Conservation (phyloP, 345 rosid species). For the Abelmoschus esculentus region DNA sequence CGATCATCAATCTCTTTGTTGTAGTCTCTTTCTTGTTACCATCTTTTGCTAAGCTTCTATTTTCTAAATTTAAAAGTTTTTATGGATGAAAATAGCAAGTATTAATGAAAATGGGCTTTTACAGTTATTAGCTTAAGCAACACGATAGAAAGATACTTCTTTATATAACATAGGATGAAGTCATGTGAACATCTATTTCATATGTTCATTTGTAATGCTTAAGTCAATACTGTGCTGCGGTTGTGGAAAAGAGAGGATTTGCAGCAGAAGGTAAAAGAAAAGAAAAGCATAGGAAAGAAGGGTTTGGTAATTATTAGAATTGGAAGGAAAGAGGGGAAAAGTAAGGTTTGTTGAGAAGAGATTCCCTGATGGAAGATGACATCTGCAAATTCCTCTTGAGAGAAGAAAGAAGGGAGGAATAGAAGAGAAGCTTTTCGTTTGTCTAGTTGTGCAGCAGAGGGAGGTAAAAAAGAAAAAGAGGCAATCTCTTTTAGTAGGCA, state of each 20-base stretch:
- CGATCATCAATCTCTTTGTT: not conserved
- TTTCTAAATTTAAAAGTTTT: not conserved
- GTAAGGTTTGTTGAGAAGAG: conserved; percentile 35
- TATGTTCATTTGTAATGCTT: not conserved
- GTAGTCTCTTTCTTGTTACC: not conserved
- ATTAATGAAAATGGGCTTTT: conserved; percentile 12
- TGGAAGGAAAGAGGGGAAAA: conserved; percentile 29
- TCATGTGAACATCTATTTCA: conserved; percentile 5
- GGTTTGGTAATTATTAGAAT: conserved; percentile 32
- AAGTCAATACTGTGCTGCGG: not conserved
- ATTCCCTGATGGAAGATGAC: conserved; percentile 47
- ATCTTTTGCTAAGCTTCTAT: conserved; percentile 4
- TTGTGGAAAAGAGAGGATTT: conserved; percentile 24
- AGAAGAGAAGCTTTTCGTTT: conserved; percentile 42
- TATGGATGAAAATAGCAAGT: conserved; percentile 6
- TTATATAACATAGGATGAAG: not conserved
- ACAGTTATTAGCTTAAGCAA: conserved; percentile 11
- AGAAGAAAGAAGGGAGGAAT: conserved; percentile 15
- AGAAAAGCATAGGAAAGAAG: conserved; percentile 22
- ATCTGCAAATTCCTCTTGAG: conserved; percentile 21
- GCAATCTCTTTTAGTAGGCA: conserved; percentile 38
- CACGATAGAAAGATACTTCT: conserved; percentile 4
- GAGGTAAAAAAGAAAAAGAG: conserved; percentile 18
- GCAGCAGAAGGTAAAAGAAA: conserved; percentile 21
- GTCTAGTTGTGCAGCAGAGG: conserved; percentile 33